phyloP scores from a whole-genome alignment of 352 stramenopile genomes.

The Globisporangium paroecandrum region DNA sequence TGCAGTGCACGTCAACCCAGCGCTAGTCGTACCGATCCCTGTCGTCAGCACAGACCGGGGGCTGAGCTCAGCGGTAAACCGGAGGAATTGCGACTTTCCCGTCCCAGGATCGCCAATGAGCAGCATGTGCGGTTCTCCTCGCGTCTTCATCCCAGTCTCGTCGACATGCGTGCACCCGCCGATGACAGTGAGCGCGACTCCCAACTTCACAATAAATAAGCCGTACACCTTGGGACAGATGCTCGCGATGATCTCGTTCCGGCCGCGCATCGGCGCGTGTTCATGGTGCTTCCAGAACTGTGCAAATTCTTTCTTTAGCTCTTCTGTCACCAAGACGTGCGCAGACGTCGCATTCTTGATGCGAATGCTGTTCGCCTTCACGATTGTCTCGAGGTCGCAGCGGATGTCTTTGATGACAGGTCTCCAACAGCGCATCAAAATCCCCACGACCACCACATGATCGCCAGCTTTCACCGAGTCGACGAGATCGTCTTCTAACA shows the following conservation, averaged over 20 bases:
- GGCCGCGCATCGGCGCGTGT: slow-evolving; percentile 45
- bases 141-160: slow-evolving; percentile 68
- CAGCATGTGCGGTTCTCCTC: slow-evolving; percentile 84
- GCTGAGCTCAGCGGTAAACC: slow-evolving; percentile 93
- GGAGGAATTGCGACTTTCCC: slow-evolving; percentile 95
- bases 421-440: slow-evolving; percentile 92
- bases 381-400: slow-evolving; percentile 89
- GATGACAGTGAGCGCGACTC: slow-evolving; percentile 91
- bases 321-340: slow-evolving; percentile 64
- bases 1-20: slow-evolving; percentile 95
- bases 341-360: slow-evolving; percentile 63
- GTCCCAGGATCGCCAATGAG: slow-evolving; percentile 76
- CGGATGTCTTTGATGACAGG: slow-evolving; percentile 72
- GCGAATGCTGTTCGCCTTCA: slow-evolving; percentile 71
- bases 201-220: slow-evolving; percentile 92
- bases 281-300: slow-evolving; percentile 81
- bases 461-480: slow-evolving; percentile 93
- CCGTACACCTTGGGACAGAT: slow-evolving; percentile 95
- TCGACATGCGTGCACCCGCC: slow-evolving; percentile 82
- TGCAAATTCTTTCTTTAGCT: slow-evolving; percentile 90
- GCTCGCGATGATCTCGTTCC: slow-evolving; percentile 91
- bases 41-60: slow-evolving; percentile 95
- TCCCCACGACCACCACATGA: slow-evolving; percentile 92
- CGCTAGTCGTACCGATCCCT: slow-evolving; percentile 94
- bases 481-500: slow-evolving; percentile 88